These are phyloP conservation scores for Drosera spatulata DNA, from an alignment of 179 eudicot species.

Conservation along the genomic window DNA sequence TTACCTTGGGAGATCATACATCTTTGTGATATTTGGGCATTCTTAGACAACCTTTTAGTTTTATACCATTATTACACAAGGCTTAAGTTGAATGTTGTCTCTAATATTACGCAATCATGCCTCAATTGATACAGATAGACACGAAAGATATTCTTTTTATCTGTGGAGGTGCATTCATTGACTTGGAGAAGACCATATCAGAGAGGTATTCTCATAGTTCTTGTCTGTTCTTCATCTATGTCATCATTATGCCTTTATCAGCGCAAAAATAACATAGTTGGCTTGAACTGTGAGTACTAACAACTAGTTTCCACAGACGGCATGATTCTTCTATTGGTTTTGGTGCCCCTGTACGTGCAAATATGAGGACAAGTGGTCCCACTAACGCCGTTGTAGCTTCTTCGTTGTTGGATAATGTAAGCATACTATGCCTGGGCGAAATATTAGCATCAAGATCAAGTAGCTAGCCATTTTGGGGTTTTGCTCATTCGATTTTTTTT, in stretches of 20 bases:
- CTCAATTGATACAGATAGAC: slow-evolving; percentile 46
- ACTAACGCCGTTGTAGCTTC: slow-evolving; percentile 70
- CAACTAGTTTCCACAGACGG: slow-evolving; percentile 31
- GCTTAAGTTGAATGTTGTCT: neutral
- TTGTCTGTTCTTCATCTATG: neutral
- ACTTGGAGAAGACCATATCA: slow-evolving; percentile 97
- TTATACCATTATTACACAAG: neutral
- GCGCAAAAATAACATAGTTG: neutral
- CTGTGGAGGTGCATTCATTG: slow-evolving; percentile 95
- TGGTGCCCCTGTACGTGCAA: slow-evolving; percentile 98
- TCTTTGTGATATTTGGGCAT: too few species aligned
- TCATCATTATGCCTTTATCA: neutral
- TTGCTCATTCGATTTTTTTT: neutral
- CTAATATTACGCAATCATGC: too few species aligned
- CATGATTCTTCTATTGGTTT: slow-evolving; percentile 98
- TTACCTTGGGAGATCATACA: neutral
- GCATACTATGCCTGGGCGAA: slow-evolving; percentile 4
- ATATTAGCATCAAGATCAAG: too few species aligned
- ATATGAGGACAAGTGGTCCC: slow-evolving; percentile 81
- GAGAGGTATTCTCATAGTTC: slow-evolving; percentile 44
- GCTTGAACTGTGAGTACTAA: slow-evolving; percentile 2
- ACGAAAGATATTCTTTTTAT: slow-evolving; percentile 93
- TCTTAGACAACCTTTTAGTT: too few species aligned
- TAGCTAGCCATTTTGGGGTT: too few species aligned
- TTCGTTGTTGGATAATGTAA: slow-evolving; percentile 80